Evolutionary conservation across 495 filamentous ascomycete genomes (phyloP), one percentile per base, ranked within the genome.

Genomic region (Xeromyces bisporus): DNA sequence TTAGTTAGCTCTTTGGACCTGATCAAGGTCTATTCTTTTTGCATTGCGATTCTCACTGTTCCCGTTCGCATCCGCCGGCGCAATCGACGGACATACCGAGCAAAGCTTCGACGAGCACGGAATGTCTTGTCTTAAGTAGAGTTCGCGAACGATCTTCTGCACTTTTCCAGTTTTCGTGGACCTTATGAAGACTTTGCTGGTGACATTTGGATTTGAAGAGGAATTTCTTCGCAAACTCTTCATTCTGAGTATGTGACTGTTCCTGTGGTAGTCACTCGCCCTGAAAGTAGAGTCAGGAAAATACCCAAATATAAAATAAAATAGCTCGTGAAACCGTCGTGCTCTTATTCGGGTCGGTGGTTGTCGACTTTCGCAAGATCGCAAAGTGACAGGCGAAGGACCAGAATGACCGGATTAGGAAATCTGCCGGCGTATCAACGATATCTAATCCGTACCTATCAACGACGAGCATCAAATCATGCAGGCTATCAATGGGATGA

Each of bases 71-170:
- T 85, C 79, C 38, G 66, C 60, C 2, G 84, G 85, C 2, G 81
- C 77, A 20, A 60, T 66, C 12, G 60, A 46, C 20, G 77, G 62
- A 45, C 89, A 99, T 46, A 49, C 50, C 26, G 66, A 60, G 60
- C 89, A 99, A 29, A 96, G 67, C 51, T 70, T 77, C 2, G 86
- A 96, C 10, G 91, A 99, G 58, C 89, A 99, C 18, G 89, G 89
- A 41, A 96, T 96, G 51, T 99, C 91, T 60, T 83, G 75, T 43
- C 89, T 72, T 18, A 99, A 67, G 58, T 99, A 96, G 32, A 96
- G 60, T 63, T 99, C 89, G 28, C 84, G 73, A 36, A 96, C 91
- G 51, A 99, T 86, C 61, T 99, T 97, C 57, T 93, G 84, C 36
- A 96, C 89, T 60, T 93, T 96, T 46, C 89, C 89, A 53, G 71